phyloP scores from a whole-genome alignment of 2,329 filamentous ascomycete species.

The Sporothrix pallida region DNA sequence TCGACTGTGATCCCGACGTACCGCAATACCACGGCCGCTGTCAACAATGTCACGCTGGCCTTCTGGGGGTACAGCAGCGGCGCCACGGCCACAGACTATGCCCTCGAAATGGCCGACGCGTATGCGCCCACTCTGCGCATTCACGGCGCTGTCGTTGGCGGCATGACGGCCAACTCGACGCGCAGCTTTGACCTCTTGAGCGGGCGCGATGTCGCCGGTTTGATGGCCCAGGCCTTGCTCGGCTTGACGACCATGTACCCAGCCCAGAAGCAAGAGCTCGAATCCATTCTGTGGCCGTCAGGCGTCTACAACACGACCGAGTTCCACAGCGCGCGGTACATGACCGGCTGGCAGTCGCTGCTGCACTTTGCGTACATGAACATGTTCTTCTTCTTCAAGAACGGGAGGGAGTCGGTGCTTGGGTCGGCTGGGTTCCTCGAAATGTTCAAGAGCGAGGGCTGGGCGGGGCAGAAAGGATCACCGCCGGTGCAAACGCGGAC shows the following conservation, averaged over 20 bases:
- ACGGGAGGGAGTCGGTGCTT: constrained; percentile 41
- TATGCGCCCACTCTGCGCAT: constrained; percentile 56
- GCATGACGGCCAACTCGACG: constrained; percentile 49
- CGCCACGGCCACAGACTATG: constrained; percentile 54
- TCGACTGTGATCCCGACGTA: neutral
- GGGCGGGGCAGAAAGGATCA: constrained; percentile 45
- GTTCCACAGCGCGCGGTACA: constrained; percentile 43
- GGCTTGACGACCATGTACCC: constrained; percentile 46
- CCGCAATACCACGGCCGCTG: constrained; percentile 13
- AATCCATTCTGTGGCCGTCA: constrained; percentile 39
- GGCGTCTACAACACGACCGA: constrained; percentile 44
- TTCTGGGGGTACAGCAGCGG: constrained; percentile 61
- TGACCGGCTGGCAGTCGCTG: constrained; percentile 43
- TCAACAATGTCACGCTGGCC: constrained; percentile 44
- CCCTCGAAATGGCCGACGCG: constrained; percentile 48
- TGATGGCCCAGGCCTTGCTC: constrained; percentile 45
- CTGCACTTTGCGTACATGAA: constrained; percentile 44
- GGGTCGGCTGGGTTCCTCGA: neutral
- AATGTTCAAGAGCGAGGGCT: constrained; percentile 40
- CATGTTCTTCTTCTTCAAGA: constrained; percentile 50
- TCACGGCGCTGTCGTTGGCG: constrained; percentile 52
- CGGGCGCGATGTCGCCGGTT: constrained; percentile 43
- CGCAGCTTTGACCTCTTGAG: constrained; percentile 45
- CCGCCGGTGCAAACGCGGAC: constrained; percentile 50
- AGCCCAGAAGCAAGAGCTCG: constrained; percentile 40